phyloP scores from a whole-genome alignment of 345 rosid species.

The Mangifera indica region DNA sequence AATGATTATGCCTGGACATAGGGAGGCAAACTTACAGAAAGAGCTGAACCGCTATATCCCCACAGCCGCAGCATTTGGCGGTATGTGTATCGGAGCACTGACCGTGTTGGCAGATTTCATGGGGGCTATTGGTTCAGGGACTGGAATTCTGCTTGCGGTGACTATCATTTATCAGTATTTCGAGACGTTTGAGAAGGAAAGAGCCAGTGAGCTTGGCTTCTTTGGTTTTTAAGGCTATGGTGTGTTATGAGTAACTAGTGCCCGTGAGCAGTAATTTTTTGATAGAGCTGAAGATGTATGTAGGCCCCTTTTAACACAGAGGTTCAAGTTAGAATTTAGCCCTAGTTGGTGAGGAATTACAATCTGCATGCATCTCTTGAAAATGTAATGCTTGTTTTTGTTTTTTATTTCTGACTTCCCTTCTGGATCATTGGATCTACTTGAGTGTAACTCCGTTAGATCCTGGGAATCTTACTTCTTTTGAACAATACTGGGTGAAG shows the following conservation, averaged over 20 bases:
- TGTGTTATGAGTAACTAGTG: background rate
- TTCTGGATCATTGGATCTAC: constrained; percentile 4
- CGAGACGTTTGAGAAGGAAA: constrained; percentile 92
- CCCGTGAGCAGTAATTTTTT: constrained; percentile 16
- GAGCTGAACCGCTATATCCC: constrained; percentile 86
- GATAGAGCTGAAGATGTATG: constrained; percentile 16
- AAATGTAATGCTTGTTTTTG: background rate
- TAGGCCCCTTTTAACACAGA: constrained; percentile 17
- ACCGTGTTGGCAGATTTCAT: constrained; percentile 84
- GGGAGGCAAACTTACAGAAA: constrained; percentile 84
- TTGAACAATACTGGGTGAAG: background rate
- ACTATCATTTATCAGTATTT: constrained; percentile 85
- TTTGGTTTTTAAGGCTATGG: constrained; percentile 56
- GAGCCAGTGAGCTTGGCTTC: constrained; percentile 85
- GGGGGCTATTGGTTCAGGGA: constrained; percentile 91
- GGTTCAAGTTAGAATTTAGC: constrained; percentile 12
- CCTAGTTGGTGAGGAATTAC: background rate
- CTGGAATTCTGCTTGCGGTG: constrained; percentile 81
- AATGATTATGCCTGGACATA: constrained; percentile 96
- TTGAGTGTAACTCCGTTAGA: background rate
- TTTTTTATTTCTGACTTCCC: background rate
- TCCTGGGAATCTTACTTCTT: background rate
- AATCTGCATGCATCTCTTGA: constrained; percentile 1
- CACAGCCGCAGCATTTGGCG: constrained; percentile 91
- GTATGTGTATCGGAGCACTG: constrained; percentile 79